Evolutionary conservation across 345 rosid genomes (phyloP).

Genomic region (Triadica sebifera): DNA sequence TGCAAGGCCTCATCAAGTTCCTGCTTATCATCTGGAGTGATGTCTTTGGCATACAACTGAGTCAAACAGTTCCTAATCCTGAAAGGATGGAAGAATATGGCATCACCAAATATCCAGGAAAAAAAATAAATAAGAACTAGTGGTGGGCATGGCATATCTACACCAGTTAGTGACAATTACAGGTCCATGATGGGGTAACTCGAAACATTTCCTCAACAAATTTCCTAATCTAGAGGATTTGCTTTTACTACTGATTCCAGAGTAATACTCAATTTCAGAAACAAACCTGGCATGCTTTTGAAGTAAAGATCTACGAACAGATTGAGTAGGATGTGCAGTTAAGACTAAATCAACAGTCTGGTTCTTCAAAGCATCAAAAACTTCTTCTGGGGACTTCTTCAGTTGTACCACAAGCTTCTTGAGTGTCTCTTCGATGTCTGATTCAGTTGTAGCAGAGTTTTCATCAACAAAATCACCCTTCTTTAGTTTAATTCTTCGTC

Average conservation of each 20-base stretch:
- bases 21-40: conserved; percentile 97
- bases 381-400: conserved; percentile 32
- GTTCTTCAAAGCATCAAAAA: conserved; percentile 32
- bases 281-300: conserved; percentile 92
- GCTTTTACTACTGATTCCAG: not conserved
- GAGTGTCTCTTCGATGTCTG: conserved; percentile 34
- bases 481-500: conserved; percentile 33
- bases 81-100: conserved; percentile 14
- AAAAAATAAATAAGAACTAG: not conserved
- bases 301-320: conserved; percentile 50
- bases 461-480: conserved; percentile 39
- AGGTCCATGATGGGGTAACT: not conserved
- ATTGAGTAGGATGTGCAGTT: conserved; percentile 39
- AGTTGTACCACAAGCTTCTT: conserved; percentile 23
- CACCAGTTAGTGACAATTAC: not conserved
- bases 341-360: conserved; percentile 36
- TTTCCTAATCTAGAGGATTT: not conserved
- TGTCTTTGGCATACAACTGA: conserved; percentile 84
- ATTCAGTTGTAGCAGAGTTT: conserved; percentile 33
- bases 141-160: not conserved
- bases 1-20: conserved; percentile 97
- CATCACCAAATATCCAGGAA: not conserved
- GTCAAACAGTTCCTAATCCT: conserved; percentile 89
- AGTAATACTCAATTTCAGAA: not conserved
- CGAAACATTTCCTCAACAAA: not conserved